These are phyloP conservation scores for Hansenula anomala DNA, from an alignment of 1,139 yeast species.

Conservation along the genomic window DNA sequence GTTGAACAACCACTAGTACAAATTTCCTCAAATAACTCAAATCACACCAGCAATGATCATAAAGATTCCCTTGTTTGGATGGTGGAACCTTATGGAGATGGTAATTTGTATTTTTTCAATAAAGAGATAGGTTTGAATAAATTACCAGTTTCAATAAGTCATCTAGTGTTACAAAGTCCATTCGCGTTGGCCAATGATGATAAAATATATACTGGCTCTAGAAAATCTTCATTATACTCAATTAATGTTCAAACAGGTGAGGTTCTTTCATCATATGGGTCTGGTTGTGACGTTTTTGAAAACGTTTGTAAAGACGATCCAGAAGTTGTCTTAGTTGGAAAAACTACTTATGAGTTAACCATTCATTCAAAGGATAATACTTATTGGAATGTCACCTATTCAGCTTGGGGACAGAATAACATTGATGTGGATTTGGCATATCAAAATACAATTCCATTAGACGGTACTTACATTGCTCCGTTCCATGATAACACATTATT, in stretches of 20 bases:
- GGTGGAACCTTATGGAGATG: conserved; percentile 88
- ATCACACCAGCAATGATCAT: conserved; percentile 21
- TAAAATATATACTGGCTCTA: conserved; percentile 82
- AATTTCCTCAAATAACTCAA: conserved; percentile 23
- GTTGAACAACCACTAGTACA: conserved; percentile 32
- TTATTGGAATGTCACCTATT: conserved; percentile 82
- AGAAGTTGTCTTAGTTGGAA: conserved; percentile 29
- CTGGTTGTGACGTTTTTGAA: conserved; percentile 5
- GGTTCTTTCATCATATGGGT: conserved; percentile 68
- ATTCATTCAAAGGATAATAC: conserved; percentile 64
- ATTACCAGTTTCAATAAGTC: conserved; percentile 77
- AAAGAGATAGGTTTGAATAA: conserved; percentile 70
- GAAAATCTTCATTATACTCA: conserved; percentile 72
- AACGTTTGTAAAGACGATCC: conserved; percentile 6
- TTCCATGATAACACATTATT: conserved; percentile 67
- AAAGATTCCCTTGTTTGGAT: conserved; percentile 52
- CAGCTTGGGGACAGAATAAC: conserved; percentile 92
- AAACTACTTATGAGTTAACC: conserved; percentile 49
- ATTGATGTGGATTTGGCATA: conserved; percentile 62
- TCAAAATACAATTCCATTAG: conserved; percentile 51
- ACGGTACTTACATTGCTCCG: conserved; percentile 77
- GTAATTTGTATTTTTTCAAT: conserved; percentile 82
- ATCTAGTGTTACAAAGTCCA: conserved; percentile 80
- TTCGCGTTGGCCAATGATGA: conserved; percentile 76
- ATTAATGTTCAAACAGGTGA: conserved; percentile 76